Evolutionary conservation across 2,329 filamentous ascomycete genomes (phyloP), one percentile per base, ranked within the genome.

Genomic region (Penicillium occitanis): DNA sequence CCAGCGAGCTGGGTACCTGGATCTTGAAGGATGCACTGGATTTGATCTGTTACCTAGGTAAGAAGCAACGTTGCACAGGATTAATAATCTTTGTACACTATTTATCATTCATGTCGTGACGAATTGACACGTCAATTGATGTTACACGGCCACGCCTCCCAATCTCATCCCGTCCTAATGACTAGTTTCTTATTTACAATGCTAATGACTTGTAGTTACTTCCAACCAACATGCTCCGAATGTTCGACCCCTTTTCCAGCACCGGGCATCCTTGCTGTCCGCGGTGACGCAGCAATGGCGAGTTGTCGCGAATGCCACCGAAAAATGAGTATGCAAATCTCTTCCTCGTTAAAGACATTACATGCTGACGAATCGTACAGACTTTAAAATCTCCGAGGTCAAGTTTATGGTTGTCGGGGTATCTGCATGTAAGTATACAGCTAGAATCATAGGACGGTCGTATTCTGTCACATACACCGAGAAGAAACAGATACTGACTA

Each of bases 291-390:
- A 19, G 86, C 87, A 25, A 88, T 88, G 72, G 91, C 92, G 66
- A 85, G 92, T 44, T 96, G 92, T 78, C 87, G 91, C 59, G 86
- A 90, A 72, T 96, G 92, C 75, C 91, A 95, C 80, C 83, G 84
- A 63, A 90, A 89, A 75, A 93, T 95, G 85, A 90, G 83, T 85
- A 77, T 11, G 79, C 71, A 37, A 37, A 2, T 11, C 19, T 13
- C 5, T 5, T 7, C 13, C 22, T 25, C 22, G 22, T 3, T 3
- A 25, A 40, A 8, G 63, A 55, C n/a, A 44, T 25, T 40, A n/a
- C 37, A 50, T 64, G 50, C 57, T 66, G 66, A 63, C n/a, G 1
- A 33, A 44, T 35, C 3, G 35, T 68, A 7, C 42, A 66, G 65
- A 63, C 53, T 91, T 95, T 78, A 89, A 88, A 75, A 86, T 95